These are phyloP conservation scores for Hypomyces rosellus DNA, from an alignment of 2,329 filamentous ascomycete species.

Conservation along the genomic window DNA sequence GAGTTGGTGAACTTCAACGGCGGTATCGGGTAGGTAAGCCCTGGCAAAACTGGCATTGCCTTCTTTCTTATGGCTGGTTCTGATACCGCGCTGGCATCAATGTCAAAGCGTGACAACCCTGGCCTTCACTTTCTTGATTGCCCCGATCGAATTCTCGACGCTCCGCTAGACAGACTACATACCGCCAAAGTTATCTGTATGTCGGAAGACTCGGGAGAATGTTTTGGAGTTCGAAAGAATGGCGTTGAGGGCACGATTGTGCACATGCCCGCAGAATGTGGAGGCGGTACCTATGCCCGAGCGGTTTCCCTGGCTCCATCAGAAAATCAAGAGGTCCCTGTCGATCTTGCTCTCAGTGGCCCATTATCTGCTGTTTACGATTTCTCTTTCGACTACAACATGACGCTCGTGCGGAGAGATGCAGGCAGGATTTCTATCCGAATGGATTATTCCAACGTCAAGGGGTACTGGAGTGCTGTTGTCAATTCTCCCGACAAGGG, in stretches of 20 bases:
- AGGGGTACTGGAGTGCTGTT: conserved; percentile 2
- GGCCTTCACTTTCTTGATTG: background rate
- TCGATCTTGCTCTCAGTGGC: background rate
- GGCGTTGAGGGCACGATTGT: conserved; percentile 6
- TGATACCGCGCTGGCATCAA: too few species aligned
- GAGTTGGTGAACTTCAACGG: too few species aligned
- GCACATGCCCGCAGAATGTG: conserved; percentile 3
- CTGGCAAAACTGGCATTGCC: too few species aligned
- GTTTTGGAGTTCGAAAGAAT: background rate
- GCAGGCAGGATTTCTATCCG: background rate
- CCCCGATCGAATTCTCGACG: background rate
- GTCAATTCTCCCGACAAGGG: background rate
- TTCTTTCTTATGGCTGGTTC: too few species aligned
- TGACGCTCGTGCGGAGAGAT: background rate
- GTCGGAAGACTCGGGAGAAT: background rate
- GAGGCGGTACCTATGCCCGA: background rate
- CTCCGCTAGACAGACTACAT: background rate
- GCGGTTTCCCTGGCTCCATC: background rate
- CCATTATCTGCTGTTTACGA: conserved; percentile 2
- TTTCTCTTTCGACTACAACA: conserved; percentile 3
- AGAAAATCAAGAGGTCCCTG: background rate
- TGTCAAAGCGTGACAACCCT: too few species aligned
- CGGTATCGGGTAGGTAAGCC: too few species aligned
- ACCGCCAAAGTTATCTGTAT: conserved; percentile 1
- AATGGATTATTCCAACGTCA: conserved; percentile 5